Evolutionary conservation across 148 eudicot species (phyloP).

Genomic region (Spergularia marina): DNA sequence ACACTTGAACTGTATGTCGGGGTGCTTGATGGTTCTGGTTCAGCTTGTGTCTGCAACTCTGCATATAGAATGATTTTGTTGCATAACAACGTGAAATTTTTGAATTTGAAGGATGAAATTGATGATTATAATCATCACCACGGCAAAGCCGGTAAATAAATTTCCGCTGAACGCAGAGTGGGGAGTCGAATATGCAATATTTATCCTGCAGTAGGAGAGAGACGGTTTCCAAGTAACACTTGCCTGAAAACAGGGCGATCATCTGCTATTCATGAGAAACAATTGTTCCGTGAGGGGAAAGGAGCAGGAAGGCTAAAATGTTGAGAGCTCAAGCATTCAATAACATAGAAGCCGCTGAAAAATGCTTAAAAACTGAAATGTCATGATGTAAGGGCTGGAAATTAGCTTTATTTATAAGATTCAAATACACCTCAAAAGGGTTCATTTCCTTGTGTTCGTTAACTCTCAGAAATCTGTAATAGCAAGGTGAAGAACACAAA

Average conservation of each 20-base stretch:
- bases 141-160: too few relatives aligned
- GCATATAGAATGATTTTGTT: too few relatives aligned
- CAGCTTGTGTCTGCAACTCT: too few relatives aligned
- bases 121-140: too few relatives aligned
- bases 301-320: background rate
- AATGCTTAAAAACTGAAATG: too few relatives aligned
- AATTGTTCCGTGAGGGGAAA: background rate
- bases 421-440: constrained; percentile 1
- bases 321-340: background rate
- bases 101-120: too few relatives aligned
- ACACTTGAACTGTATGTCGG: background rate
- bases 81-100: too few relatives aligned
- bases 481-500: background rate
- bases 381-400: background rate
- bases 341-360: background rate
- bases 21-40: background rate
- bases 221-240: too few relatives aligned
- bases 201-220: too few relatives aligned
- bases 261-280: background rate
- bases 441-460: background rate
- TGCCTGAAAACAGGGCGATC: too few relatives aligned
- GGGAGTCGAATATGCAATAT: too few relatives aligned
- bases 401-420: background rate
- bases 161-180: too few relatives aligned
- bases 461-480: background rate